These are phyloP conservation scores for Podospora pseudoanserina DNA, from an alignment of 495 filamentous ascomycete genomes.

Conservation along the genomic window DNA sequence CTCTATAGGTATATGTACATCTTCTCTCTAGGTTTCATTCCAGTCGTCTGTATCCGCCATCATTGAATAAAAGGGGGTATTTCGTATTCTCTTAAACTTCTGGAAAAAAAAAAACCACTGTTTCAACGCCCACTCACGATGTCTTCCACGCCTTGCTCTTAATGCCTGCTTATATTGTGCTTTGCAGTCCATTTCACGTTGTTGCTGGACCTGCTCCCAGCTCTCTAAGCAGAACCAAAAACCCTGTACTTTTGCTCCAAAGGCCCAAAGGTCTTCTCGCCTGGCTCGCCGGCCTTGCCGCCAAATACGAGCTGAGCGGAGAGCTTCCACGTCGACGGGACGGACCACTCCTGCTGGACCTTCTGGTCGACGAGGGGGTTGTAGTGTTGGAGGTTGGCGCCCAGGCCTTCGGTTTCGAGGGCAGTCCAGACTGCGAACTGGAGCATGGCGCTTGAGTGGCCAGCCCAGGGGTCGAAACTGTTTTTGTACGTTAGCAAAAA, in stretches of 20 bases:
- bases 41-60: not conserved
- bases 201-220: too few species aligned
- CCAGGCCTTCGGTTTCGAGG: conserved; percentile 66
- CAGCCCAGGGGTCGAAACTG: conserved; percentile 59
- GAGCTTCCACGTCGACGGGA: conserved; percentile 58
- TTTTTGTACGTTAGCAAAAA: not conserved
- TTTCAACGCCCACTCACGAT: too few species aligned
- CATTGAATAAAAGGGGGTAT: too few species aligned
- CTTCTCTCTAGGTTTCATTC: not conserved
- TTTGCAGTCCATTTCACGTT: too few species aligned
- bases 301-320: conserved; percentile 62
- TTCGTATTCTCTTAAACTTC: too few species aligned
- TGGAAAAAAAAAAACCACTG: too few species aligned
- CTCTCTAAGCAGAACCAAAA: conserved; percentile 35
- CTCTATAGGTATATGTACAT: not conserved
- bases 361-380: conserved; percentile 61
- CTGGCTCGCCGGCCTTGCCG: conserved; percentile 45
- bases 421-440: conserved; percentile 65
- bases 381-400: conserved; percentile 73
- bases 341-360: conserved; percentile 54
- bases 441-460: conserved; percentile 63
- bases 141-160: too few species aligned
- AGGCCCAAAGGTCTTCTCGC: conserved; percentile 53
- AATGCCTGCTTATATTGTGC: too few species aligned
- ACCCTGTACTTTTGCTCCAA: conserved; percentile 55